Base-by-base conservation (phyloP, 73 alveolate species). In the Paramecium pentaurelia region DNA sequence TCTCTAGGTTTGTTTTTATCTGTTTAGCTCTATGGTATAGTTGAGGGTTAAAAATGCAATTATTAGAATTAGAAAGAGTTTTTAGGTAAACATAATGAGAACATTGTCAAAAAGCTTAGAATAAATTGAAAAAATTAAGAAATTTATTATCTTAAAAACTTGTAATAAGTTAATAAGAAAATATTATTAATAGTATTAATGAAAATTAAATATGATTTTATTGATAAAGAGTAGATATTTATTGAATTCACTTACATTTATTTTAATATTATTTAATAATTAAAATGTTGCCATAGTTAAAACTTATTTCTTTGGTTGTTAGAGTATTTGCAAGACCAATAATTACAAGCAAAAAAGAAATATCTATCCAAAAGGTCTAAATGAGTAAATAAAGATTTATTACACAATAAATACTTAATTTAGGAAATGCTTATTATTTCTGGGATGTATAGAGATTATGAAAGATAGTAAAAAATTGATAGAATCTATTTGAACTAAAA, bases 391-490 rank as follows among this genome's bases (percentile, higher is more conserved):
- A 54, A 16, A 16, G 32, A 7, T 54, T 54, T 54, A 18, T 54
- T 16, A 54, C 70, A 6, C 32, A 54, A 54, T n/a, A 54, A 54
- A 54, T 54, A 1, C 4, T 5, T 18, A 42, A 58, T 30, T 47
- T 89, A 28, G 94, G 94, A 40, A 89, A 89, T 71, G 30, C 20
- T 44, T 59, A 77, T 36, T 68, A 89, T 44, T 71, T 42, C 12
- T 18, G 42, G 40, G 88, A 89, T 89, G 94, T 89, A 89, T 32
- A 36, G 75, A 71, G 83, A 89, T 89, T 87, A 64, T 89, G 86
- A 83, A 89, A 32, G 40, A 71, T 64, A 71, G 86, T 71, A 89
- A 71, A 89, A 71, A 71, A 42, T 47, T 8, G 94, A 89, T 47
- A 47, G 86, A 28, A 71, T 71, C 58, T 77, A 71, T 27, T 27